Evolutionary conservation across 495 filamentous ascomycete species (phyloP).

Genomic region (Aspergillus bertholletiae): DNA sequence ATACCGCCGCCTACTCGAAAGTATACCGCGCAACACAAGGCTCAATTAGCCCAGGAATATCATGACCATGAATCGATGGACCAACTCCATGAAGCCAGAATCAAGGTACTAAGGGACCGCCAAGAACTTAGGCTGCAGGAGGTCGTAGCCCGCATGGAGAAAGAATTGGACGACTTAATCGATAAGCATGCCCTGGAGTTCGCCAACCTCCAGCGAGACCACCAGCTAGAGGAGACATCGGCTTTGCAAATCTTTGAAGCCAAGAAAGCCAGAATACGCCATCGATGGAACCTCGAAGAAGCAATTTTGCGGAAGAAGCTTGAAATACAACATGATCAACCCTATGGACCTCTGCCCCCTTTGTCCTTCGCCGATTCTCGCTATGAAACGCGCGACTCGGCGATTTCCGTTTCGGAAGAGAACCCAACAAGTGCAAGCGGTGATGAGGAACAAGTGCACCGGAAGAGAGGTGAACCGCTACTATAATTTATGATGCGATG

Average conservation of each 20-base stretch:
- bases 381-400: conserved; percentile 24
- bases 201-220: conserved; percentile 51
- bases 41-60: conserved; percentile 69
- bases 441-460: conserved; percentile 13
- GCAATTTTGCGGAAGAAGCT: conserved; percentile 60
- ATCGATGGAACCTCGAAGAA: conserved; percentile 61
- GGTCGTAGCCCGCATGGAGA: conserved; percentile 59
- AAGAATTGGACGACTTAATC: conserved; percentile 54
- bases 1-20: conserved; percentile 21
- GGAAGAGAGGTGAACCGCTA: conserved; percentile 15
- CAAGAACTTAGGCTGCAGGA: conserved; percentile 69
- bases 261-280: conserved; percentile 47
- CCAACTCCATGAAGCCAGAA: conserved; percentile 64
- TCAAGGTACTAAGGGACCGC: conserved; percentile 76
- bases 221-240: conserved; percentile 49
- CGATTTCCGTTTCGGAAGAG: conserved; percentile 19
- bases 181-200: conserved; percentile 50
- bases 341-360: conserved; percentile 46
- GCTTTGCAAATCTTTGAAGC: conserved; percentile 44
- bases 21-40: conserved; percentile 37
- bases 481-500: conserved; percentile 22
- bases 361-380: conserved; percentile 31
- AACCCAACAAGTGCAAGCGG: conserved; percentile 4
- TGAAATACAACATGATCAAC: conserved; percentile 44
- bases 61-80: conserved; percentile 66